Conservation (phyloP, 345 rosid species). For the Hibiscus mutabilis region DNA sequence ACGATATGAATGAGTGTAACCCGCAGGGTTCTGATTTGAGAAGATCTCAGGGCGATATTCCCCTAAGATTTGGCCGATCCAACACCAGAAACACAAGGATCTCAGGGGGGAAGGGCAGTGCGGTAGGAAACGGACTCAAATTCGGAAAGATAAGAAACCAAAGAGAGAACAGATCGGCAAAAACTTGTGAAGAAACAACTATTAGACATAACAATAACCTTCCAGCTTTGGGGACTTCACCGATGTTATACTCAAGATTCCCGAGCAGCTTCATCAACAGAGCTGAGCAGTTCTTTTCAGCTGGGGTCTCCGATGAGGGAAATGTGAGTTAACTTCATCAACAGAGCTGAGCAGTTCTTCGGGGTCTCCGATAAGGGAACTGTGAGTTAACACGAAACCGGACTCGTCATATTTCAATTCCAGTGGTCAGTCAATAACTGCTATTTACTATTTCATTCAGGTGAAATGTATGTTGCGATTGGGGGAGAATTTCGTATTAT, state of each 20-base stretch:
- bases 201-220: conserved; percentile 21
- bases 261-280: conserved; percentile 48
- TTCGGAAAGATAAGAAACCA: conserved; percentile 44
- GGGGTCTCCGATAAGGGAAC: not conserved
- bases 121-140: conserved; percentile 31
- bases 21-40: conserved; percentile 35
- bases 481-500: too few species aligned
- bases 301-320: not conserved
- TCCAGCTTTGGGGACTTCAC: conserved; percentile 28
- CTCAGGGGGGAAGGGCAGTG: conserved; percentile 25
- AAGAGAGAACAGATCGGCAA: conserved; percentile 34
- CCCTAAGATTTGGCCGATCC: conserved; percentile 31
- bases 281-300: conserved; percentile 59
- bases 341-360: conserved; percentile 57
- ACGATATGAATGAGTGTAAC: conserved; percentile 30
- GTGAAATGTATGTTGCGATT: too few species aligned
- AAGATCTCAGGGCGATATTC: conserved; percentile 32
- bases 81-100: conserved; percentile 23
- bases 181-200: conserved; percentile 36
- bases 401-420: not conserved
- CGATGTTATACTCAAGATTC: conserved; percentile 46
- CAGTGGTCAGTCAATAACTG: not conserved
- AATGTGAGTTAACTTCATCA: conserved; percentile 23
- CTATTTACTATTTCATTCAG: too few species aligned
- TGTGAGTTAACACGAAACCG: not conserved